Evolutionary conservation across 1,284 basidiomycete genomes (phyloP).

Genomic region (Kwoniella shivajii): DNA sequence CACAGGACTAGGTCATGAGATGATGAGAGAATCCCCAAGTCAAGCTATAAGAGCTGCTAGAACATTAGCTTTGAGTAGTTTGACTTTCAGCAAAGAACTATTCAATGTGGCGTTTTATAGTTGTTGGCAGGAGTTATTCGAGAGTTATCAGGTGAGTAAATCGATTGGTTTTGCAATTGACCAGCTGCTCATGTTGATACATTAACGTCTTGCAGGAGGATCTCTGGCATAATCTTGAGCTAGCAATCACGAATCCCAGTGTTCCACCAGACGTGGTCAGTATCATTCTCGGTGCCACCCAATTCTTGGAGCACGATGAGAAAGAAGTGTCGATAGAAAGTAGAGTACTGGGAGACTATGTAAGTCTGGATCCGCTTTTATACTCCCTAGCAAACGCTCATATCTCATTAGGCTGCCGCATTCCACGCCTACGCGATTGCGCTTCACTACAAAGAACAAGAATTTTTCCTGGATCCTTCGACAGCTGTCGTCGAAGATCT

Average conservation of each 20-base stretch:
- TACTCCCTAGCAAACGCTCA: neutral
- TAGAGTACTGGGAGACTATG: constrained; percentile 88
- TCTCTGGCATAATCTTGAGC: constrained; percentile 86
- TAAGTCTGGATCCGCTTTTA: constrained; percentile 19
- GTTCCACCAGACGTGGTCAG: constrained; percentile 93
- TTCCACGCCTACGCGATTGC: constrained; percentile 98
- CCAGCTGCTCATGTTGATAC: constrained; percentile 9
- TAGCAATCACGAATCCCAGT: constrained; percentile 76
- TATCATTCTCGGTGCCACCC: constrained; percentile 90
- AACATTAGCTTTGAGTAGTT: constrained; percentile 88
- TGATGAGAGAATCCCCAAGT: constrained; percentile 98
- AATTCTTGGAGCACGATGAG: constrained; percentile 99
- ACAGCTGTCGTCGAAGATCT: constrained; percentile 83
- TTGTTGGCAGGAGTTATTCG: constrained; percentile 95
- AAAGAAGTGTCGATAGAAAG: constrained; percentile 94
- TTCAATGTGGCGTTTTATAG: constrained; percentile 99
- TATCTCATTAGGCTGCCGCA: constrained; percentile 63
- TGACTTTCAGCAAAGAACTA: constrained; percentile 87
- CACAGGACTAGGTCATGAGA: constrained; percentile 87
- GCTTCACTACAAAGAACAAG: constrained; percentile 97
- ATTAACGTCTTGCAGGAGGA: constrained; percentile 67
- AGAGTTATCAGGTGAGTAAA: constrained; percentile 80
- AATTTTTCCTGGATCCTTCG: constrained; percentile 84
- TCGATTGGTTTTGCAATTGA: neutral
- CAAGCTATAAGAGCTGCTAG: constrained; percentile 96